Evolutionary conservation across 768 basidiomycete genomes (phyloP), one percentile per base, ranked within the genome.

Genomic region (Kockovaella imperatae): DNA sequence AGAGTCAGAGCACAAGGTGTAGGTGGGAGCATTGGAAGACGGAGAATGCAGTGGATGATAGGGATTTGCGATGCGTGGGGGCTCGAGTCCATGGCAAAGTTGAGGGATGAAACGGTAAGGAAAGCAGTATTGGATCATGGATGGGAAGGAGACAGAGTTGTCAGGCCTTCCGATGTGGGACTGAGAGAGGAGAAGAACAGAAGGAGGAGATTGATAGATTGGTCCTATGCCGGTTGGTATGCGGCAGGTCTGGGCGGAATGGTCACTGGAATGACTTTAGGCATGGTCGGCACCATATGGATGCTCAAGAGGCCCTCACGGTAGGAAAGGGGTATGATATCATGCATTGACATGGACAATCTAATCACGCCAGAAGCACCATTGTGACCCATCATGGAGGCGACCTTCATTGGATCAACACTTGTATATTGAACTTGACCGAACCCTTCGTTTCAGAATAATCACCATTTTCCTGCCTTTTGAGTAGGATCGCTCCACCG

Each of bases 1-100:
- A 83, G 87, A 64, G 77, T 82, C 64, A 77, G 83, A 28, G 88
- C 84, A 13, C 84, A 85, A 1, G 90, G 87, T 84, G 81, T 86
- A 3, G 88, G 86, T 5, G 87, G 88, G 2, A 74, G 77, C 41
- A 60, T 85, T 43, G 82, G 88, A 34, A 80, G 80, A 69, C 78
- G 77, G 62, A 75, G 93, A 64, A 96, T 96, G 90, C 83, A 3
- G 79, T 85, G 20, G 87, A 86, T 21, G 87, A 79, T 83, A 17
- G 78, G 77, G 52, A 74, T 95, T 20, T 96, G 88, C 71, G 86
- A 87, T 51, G 70, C 74, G 25, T 97, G 91, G 91, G 74, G 78
- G 26, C 75, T 96, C 75, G 85, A 84, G 36, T 84, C 91, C 47
- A 78, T 99, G 50, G 80, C 78, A 2, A 53, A 69, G 47, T 59